Base-by-base conservation (phyloP, 768 basidiomycete genomes). In the Phanerochaete sordida region DNA sequence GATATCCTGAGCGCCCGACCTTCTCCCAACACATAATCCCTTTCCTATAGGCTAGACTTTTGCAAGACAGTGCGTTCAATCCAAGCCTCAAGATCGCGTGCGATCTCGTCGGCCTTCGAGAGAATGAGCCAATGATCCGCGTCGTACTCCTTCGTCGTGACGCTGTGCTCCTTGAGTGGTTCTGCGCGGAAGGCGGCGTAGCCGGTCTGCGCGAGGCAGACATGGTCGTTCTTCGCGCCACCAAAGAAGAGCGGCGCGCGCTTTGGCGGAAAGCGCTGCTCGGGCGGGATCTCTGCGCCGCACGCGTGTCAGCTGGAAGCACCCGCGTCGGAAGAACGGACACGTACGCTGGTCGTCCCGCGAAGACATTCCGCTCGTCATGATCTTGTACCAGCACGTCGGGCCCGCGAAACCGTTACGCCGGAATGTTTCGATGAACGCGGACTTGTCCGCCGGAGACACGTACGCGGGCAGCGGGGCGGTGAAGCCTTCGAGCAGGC, bases 301-400 rank as follows among this genome's bases (percentile, higher is more conserved):
- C 19, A 57, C 56, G 57, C 33, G 57, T 57, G 50, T 62, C 56
- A 24, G 46, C n/a, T n/a, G n/a, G n/a, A n/a, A 35, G 33, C 33
- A 35, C 33, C 33, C 7, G 33, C 6, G 7, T 6, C 33, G 13
- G 33, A 35, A 6, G 33, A 35, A 35, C n/a, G 33, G 13, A 4
- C 39, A 48, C 47, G 8, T 26, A 48, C 47, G 23, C 27, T 48
- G 51, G 31, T 53, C 51, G 51, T 53, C 51, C 12, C 23, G 5
- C 23, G 51, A 26, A 21, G 51, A 7, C 16, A 31, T 4, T n/a
- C 35, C 35, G 51, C 12, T 56, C 9, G 55, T 37, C 62, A 66
- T 67, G 57, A 66, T 68, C 33, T 61, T 69, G 68, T 78, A 79
- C 75, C 76, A 80, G 59, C 70, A 72, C 58, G 76, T 66, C 24